Percentiles rank a stretch among this genome's conserved stretches.
Evolutionary conservation across 202 grass and related monocot genomes (phyloP).

Genomic region (Eragrostis tef): DNA sequence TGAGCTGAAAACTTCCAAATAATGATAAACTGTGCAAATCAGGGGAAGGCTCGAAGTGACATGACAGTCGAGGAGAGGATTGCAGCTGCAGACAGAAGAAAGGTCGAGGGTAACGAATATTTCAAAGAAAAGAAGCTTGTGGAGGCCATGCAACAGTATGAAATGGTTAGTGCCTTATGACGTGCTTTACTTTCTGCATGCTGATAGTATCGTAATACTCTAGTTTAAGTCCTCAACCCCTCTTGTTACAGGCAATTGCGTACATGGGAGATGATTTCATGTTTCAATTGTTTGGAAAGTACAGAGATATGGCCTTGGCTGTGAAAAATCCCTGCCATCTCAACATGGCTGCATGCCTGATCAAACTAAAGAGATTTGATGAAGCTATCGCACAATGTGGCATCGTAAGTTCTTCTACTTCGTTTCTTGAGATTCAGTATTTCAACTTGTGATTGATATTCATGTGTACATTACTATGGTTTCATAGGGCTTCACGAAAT

Average conservation of each 20-base stretch:
- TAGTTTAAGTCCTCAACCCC: conserved; percentile 17
- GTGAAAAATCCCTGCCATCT: conserved; percentile 97
- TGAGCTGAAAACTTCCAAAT: conserved; percentile 35
- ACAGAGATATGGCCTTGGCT: conserved; percentile 94
- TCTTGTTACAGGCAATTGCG: conserved; percentile 71
- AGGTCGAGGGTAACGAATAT: conserved; percentile 74
- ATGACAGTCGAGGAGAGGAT: conserved; percentile 99
- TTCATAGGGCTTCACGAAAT: not conserved
- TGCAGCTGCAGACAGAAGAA: conserved; percentile 90
- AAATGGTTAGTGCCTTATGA: conserved; percentile 73
- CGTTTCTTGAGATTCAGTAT: conserved; percentile 1
- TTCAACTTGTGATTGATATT: not conserved
- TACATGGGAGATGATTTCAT: conserved; percentile 99
- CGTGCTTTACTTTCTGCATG: conserved; percentile 29
- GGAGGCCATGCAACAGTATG: conserved; percentile 94
- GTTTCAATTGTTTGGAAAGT: conserved; percentile 99
- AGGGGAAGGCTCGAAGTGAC: conserved; percentile 88
- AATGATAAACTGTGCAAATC: conserved; percentile 37
- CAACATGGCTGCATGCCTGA: conserved; percentile 87
- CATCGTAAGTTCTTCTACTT: conserved; percentile 60
- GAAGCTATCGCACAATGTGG: conserved; percentile 87
- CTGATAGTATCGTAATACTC: not conserved
- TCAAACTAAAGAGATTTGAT: conserved; percentile 73
- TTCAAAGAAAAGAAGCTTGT: conserved; percentile 86
- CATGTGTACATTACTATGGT: not conserved